A percentile compares a stretch with the other conserved stretches of the same genome.
Evolutionary conservation across 164 flowering plant species (phyloP).

Genomic region (Cinnamomum chago): DNA sequence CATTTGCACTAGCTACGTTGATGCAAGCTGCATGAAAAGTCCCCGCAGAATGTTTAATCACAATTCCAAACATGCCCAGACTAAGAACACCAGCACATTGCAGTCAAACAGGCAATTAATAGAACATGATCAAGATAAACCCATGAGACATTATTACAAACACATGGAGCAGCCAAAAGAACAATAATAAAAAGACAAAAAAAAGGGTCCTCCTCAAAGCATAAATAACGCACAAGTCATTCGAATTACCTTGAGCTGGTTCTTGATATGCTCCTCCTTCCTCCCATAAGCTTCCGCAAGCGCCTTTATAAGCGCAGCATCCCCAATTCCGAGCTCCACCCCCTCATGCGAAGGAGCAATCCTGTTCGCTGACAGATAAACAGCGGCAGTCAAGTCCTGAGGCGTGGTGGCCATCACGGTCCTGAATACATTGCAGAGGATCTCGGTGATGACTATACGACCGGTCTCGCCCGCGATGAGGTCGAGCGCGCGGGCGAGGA

Average conservation of each 20-base stretch:
- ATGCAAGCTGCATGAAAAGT: no score
- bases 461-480: conserved; percentile 68
- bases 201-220: no score
- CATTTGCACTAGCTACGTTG: no score
- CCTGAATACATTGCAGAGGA: conserved; percentile 74
- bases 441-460: conserved; percentile 72
- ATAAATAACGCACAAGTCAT: no score
- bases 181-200: neutral
- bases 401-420: conserved; percentile 85
- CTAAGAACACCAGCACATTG: no score
- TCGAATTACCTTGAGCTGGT: conserved; percentile 50
- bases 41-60: no score
- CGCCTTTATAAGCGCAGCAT: conserved; percentile 74
- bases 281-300: conserved; percentile 87
- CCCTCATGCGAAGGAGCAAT: conserved; percentile 91
- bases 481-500: conserved; percentile 74
- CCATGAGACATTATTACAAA: no score
- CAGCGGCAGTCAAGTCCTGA: conserved; percentile 60
- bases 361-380: conserved; percentile 75
- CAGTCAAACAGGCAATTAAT: no score
- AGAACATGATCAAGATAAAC: neutral
- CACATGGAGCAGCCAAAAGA: no score
- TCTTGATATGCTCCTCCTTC: conserved; percentile 71
- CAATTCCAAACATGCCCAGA: no score
- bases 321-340: conserved; percentile 94